Conservation (phyloP, 2,329 filamentous ascomycete genomes). For the Ceratocystis variospora region DNA sequence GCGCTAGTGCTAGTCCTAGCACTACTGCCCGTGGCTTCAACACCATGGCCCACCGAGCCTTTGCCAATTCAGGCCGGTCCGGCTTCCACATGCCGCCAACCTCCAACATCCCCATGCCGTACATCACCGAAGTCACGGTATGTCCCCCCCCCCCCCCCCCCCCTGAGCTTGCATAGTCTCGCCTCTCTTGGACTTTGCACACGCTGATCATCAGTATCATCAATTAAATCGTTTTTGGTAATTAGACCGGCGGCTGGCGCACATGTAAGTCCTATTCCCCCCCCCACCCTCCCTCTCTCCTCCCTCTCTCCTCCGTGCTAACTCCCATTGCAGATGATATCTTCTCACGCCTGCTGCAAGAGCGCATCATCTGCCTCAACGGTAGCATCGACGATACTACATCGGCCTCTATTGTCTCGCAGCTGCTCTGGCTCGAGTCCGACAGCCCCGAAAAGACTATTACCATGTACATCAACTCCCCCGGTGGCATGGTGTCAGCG, state of each 20-base stretch:
- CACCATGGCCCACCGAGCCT: background rate
- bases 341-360: slow-evolving; percentile 66
- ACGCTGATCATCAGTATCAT: slow-evolving; percentile 23
- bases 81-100: slow-evolving; percentile 23
- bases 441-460: slow-evolving; percentile 92
- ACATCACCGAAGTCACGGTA: slow-evolving; percentile 44
- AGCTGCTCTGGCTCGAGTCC: slow-evolving; percentile 94
- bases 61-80: slow-evolving; percentile 19
- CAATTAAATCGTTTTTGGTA: background rate
- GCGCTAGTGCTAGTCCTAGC: too few species aligned
- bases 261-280: slow-evolving; percentile 45
- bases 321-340: slow-evolving; percentile 39
- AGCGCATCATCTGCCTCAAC: slow-evolving; percentile 89
- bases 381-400: slow-evolving; percentile 80
- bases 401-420: slow-evolving; percentile 87
- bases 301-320: background rate
- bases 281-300: background rate
- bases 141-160: slow-evolving; percentile 16
- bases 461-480: slow-evolving; percentile 95
- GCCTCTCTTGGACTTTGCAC: background rate
- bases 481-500: slow-evolving; percentile 75
- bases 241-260: slow-evolving; percentile 61
- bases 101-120: slow-evolving; percentile 42
- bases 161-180: background rate
- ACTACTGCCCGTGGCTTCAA: background rate